phyloP scores from a whole-genome alignment of 306 rosid genomes.

The Medicago lupulina region DNA sequence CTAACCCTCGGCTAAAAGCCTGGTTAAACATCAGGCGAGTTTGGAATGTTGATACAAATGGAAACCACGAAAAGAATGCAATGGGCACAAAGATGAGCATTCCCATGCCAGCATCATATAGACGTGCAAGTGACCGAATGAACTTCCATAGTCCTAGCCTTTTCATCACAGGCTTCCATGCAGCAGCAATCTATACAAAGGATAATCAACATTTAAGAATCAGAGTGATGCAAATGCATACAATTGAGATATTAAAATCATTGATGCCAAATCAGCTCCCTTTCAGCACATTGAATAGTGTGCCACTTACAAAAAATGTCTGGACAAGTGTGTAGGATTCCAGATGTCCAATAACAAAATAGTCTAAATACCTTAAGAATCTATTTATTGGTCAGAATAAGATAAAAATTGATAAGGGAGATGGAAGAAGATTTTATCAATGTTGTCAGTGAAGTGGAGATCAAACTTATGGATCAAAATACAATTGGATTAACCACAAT shows the following conservation, averaged over 20 bases:
- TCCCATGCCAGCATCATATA: conserved; percentile 98
- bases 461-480: background rate
- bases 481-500: background rate
- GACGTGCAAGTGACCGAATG: conserved; percentile 77
- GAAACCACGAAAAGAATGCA: conserved; percentile 89
- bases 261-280: conserved; percentile 6
- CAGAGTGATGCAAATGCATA: background rate
- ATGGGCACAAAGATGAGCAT: conserved; percentile 85
- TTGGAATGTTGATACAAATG: conserved; percentile 92
- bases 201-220: conserved; percentile 31
- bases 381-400: background rate
- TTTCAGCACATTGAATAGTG: conserved; percentile 26
- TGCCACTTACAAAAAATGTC: background rate
- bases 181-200: conserved; percentile 76
- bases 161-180: conserved; percentile 91
- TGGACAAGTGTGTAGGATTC: conserved; percentile 6
- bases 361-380: background rate
- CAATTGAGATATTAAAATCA: conserved; percentile 27
- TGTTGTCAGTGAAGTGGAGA: background rate
- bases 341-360: conserved; percentile 23
- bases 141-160: conserved; percentile 83
- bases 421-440: background rate
- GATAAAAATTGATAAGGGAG: background rate
- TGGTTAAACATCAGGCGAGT: conserved; percentile 96
- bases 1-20: conserved; percentile 94